These are phyloP conservation scores for Umbelopsis sp. DNA, from an alignment of 371 early-diverging fungal species.

Conservation along the genomic window DNA sequence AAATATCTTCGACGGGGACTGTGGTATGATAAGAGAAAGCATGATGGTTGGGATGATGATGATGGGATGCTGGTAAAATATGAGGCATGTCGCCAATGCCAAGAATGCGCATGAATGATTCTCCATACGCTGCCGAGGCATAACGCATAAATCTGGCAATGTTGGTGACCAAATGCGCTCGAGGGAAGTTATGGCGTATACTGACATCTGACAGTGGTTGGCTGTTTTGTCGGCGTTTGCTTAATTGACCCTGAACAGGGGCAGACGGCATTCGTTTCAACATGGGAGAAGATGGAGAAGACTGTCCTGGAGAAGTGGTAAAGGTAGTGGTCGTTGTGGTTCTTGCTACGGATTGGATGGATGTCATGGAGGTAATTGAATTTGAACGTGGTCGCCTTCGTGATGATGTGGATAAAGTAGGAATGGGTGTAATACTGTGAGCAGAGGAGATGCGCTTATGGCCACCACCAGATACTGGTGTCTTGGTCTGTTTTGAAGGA, in stretches of 20 bases:
- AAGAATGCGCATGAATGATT: constrained; percentile 81
- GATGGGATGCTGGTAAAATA: constrained; percentile 48
- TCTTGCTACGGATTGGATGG: constrained; percentile 34
- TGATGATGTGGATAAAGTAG: constrained; percentile 20
- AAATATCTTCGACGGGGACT: constrained; percentile 65
- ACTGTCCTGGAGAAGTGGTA: constrained; percentile 20
- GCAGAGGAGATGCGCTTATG: constrained; percentile 19
- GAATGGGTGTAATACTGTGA: constrained; percentile 19
- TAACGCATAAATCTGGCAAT: constrained; percentile 78
- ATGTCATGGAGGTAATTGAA: constrained; percentile 38
- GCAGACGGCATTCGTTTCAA: constrained; percentile 29
- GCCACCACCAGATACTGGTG: background rate
- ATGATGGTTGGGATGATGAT: constrained; percentile 70
- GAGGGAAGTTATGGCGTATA: constrained; percentile 54
- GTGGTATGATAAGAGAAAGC: constrained; percentile 74
- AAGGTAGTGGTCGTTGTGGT: constrained; percentile 41
- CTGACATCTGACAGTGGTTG: constrained; percentile 33
- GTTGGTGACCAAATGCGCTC: constrained; percentile 68
- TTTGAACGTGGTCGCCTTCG: constrained; percentile 26
- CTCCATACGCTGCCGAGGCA: constrained; percentile 82
- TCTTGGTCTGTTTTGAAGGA: constrained; percentile 11
- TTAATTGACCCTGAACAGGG: constrained; percentile 22
- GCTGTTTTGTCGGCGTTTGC: constrained; percentile 1
- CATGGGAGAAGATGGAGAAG: constrained; percentile 15
- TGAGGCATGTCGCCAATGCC: constrained; percentile 72